Percentiles rank a stretch among this genome's conserved stretches.
Evolutionary conservation across 169 alveolate genomes (phyloP).

Genomic region (Eimeria zaria): DNA sequence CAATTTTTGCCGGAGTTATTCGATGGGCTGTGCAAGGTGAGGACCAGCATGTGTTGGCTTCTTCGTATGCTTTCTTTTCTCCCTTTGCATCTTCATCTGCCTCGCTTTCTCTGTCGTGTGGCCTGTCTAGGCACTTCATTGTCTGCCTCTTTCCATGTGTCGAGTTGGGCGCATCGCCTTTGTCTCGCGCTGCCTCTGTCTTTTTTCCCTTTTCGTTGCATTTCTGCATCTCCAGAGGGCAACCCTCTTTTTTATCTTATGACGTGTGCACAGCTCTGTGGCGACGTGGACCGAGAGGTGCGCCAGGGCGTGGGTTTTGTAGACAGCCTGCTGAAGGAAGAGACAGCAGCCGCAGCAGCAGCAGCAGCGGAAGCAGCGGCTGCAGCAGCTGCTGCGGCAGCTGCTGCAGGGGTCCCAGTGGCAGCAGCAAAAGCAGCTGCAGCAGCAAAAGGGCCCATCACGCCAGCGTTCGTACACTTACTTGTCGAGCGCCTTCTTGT

Average conservation of each 20-base stretch:
- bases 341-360: conserved; percentile 77
- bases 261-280: conserved; percentile 74
- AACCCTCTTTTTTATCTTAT: neutral
- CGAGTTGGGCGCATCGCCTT: neutral
- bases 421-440: conserved; percentile 45
- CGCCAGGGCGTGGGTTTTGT: conserved; percentile 83
- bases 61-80: neutral
- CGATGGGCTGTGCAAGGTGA: conserved; percentile 83
- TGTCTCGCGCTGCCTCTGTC: neutral
- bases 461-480: conserved; percentile 74
- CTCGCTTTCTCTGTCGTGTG: neutral
- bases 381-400: conserved; percentile 30
- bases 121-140: neutral
- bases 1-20: conserved; percentile 62
- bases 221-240: neutral
- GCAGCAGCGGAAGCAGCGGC: conserved; percentile 45
- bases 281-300: conserved; percentile 86
- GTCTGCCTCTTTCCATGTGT: neutral
- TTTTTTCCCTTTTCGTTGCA: neutral
- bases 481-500: conserved; percentile 78
- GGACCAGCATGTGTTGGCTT: neutral
- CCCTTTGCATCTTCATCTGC: neutral
- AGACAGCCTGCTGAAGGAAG: conserved; percentile 85
- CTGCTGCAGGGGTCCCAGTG: conserved; percentile 22
- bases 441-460: conserved; percentile 39